A percentile compares a stretch with the other conserved stretches of the same genome.
phyloP scores from a whole-genome alignment of 2,329 filamentous ascomycete species.

The Diaporthe humulicola region DNA sequence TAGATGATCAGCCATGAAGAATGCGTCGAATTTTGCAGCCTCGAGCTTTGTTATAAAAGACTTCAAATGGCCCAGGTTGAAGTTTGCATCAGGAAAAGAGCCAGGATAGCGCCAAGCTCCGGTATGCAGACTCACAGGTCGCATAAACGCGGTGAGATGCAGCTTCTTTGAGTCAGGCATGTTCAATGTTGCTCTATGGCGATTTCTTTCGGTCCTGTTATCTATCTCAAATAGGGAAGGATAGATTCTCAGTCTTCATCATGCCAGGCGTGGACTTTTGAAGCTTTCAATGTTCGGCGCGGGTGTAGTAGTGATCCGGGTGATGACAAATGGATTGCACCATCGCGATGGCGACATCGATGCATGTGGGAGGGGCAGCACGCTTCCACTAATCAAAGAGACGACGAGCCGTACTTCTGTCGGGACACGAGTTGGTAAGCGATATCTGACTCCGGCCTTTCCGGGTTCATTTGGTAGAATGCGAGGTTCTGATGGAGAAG shows the following conservation, averaged over 20 bases:
- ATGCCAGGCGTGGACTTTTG: background rate
- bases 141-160: conserved; percentile 71
- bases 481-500: background rate
- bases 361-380: conserved; percentile 23
- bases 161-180: conserved; percentile 51
- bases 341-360: conserved; percentile 35
- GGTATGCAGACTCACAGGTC: conserved; percentile 67
- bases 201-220: background rate
- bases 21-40: conserved; percentile 67
- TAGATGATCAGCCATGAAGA: conserved; percentile 69
- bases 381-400: conserved; percentile 5
- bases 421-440: background rate
- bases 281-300: background rate
- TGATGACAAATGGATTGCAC: conserved; percentile 33
- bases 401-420: background rate
- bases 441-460: background rate
- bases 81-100: conserved; percentile 68
- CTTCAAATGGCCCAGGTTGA: conserved; percentile 66
- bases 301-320: background rate
- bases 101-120: conserved; percentile 70
- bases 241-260: background rate
- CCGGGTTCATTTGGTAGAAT: background rate
- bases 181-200: background rate
- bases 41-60: conserved; percentile 67
- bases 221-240: background rate